These are phyloP conservation scores for Castanea mollissima DNA, from an alignment of 306 rosid species.

Conservation along the genomic window DNA sequence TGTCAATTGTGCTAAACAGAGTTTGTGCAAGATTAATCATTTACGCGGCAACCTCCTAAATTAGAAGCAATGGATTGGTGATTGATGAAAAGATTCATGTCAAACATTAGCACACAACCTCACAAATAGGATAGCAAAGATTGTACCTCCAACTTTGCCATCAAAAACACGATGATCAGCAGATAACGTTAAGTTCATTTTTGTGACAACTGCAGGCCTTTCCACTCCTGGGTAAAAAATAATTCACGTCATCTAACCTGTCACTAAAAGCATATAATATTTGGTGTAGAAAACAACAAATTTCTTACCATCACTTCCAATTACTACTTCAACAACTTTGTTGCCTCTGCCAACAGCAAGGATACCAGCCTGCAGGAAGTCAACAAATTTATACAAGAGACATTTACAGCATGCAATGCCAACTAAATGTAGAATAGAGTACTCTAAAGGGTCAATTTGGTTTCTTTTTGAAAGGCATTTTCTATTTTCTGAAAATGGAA, in stretches of 20 bases:
- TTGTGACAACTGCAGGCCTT: slow-evolving; percentile 63
- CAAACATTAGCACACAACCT: neutral
- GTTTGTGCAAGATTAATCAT: neutral
- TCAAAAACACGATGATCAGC: slow-evolving; percentile 95
- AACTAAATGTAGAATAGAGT: neutral
- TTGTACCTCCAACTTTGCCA: slow-evolving; percentile 91
- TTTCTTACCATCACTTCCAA: slow-evolving; percentile 72
- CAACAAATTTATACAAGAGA: slow-evolving; percentile 5
- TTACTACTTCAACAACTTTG: slow-evolving; percentile 76
- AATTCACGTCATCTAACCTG: slow-evolving; percentile 25
- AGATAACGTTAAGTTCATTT: slow-evolving; percentile 81
- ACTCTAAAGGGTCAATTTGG: neutral
- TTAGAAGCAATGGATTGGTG: neutral
- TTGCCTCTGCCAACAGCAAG: slow-evolving; percentile 98
- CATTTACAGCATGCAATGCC: neutral
- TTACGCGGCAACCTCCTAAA: neutral
- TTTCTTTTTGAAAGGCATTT: neutral
- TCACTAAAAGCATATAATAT: slow-evolving; percentile 10
- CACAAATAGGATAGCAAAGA: neutral
- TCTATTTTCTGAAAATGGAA: neutral
- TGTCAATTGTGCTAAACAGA: neutral
- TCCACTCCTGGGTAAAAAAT: slow-evolving; percentile 59
- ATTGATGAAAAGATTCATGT: neutral
- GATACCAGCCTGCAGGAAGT: slow-evolving; percentile 79
- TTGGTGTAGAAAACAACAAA: slow-evolving; percentile 14